phyloP scores from a whole-genome alignment of 768 basidiomycete species.

The Boletus speciosus region DNA sequence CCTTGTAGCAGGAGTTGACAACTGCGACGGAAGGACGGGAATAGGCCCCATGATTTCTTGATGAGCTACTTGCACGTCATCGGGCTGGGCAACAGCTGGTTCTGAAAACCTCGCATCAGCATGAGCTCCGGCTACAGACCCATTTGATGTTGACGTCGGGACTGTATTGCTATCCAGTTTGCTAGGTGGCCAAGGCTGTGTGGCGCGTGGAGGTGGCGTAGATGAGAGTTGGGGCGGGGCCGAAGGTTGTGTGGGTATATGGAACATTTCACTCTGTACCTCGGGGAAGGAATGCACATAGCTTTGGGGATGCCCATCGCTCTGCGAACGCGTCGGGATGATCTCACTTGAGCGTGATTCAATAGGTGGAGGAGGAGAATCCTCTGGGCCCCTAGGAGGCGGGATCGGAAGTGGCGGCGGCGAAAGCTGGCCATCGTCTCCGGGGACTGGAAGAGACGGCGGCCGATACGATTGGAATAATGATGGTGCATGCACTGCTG shows the following conservation, averaged over 20 bases:
- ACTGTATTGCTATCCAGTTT: conserved; percentile 1
- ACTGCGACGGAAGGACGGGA: conserved; percentile 8
- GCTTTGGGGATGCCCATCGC: not conserved
- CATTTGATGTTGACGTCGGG: not conserved
- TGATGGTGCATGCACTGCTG: conserved; percentile 15
- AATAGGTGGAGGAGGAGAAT: conserved; percentile 18
- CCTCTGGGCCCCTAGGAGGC: conserved; percentile 24
- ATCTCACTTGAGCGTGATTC: conserved; percentile 28
- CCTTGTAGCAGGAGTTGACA: conserved; percentile 4
- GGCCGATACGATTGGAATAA: conserved; percentile 25
- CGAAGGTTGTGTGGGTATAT: conserved; percentile 10
- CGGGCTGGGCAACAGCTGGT: not conserved
- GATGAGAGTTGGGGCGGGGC: not conserved
- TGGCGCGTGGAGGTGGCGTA: not conserved
- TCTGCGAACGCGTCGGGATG: conserved; percentile 19
- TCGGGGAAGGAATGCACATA: conserved; percentile 8
- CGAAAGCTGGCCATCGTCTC: conserved; percentile 20
- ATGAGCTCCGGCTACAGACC: not conserved
- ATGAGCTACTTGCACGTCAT: conserved; percentile 6
- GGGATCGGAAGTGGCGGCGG: conserved; percentile 31
- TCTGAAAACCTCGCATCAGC: conserved; percentile 8
- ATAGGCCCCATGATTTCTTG: conserved; percentile 11
- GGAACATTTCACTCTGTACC: conserved; percentile 26
- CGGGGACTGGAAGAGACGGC: conserved; percentile 16
- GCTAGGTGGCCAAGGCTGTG: conserved; percentile 7